phyloP scores from a whole-genome alignment of 306 rosid species.

The Cicer cuneatum region DNA sequence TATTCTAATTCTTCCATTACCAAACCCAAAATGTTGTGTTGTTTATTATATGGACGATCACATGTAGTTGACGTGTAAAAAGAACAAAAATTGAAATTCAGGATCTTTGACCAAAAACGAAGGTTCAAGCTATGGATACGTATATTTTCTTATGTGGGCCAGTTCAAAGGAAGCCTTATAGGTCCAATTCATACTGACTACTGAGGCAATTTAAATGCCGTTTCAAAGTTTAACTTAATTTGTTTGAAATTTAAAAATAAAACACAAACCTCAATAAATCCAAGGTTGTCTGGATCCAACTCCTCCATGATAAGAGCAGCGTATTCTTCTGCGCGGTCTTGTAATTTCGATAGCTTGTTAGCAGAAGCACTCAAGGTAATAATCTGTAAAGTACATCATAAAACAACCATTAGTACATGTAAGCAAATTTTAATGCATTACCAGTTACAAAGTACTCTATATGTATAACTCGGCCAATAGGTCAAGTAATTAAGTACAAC shows the following conservation, averaged over 20 bases:
- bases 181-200: background rate
- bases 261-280: constrained; percentile 72
- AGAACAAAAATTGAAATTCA: no score
- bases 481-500: no score
- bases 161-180: no score
- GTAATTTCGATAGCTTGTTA: constrained; percentile 79
- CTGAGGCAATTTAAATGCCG: background rate
- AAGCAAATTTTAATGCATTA: background rate
- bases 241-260: background rate
- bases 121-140: no score
- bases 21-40: no score
- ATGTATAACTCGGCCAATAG: no score
- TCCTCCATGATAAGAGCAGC: constrained; percentile 96
- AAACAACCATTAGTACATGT: background rate
- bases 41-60: no score
- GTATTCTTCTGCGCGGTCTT: constrained; percentile 83
- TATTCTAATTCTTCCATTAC: no score
- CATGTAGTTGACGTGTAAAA: no score
- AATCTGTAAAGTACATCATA: constrained; percentile 55
- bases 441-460: background rate
- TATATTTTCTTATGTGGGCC: no score
- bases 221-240: background rate
- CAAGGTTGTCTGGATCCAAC: constrained; percentile 78
- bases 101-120: no score
- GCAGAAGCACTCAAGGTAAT: constrained; percentile 84